Evolutionary conservation across 31 red algal genomes (phyloP), one percentile per base, ranked within the genome.

Genomic region (Porphyra umbilicalis): DNA sequence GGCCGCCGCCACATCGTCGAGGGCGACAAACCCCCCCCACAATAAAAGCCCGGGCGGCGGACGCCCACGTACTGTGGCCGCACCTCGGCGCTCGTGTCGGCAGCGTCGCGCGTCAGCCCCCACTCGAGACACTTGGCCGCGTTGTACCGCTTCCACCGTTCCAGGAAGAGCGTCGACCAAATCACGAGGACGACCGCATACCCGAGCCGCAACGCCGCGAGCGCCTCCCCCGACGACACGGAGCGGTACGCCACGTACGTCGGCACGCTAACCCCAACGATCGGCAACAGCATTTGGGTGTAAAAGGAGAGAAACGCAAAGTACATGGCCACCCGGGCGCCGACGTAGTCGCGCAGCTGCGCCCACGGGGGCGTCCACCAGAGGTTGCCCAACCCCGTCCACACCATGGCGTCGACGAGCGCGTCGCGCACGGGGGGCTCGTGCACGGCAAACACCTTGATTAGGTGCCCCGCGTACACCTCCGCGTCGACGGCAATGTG

Each of bases 281-380:
- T 77, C n/a, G 81, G 82, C 32, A 38, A 16, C 33, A 92, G 75
- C 85, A 88, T 88, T n/a, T 85, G 80, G 2, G 85, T 76, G 78
- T 84, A 92, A 77, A 92, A 92, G 30, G 80, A 36, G 30, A 88
- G 36, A 81, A 81, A 92, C 13, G 90, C 90, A 34, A 92, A 85
- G 39, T 92, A 92, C 8, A 92, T 75, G 35, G 90, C 82, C 29
- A 92, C 77, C 0, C 82, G 85, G 0, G 90, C 30, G 83, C 88
- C 88, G 57, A 90, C 77, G 79, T 87, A 86, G 25, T 88, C 39
- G 36, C 81, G 46, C 76, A 92, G 38, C 77, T 34, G 44, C 10
- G 44, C 25, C 16, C 79, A 74, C 38, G 85, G 79, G 37, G 79
- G 36, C 31, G 18, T 30, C 13, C 76, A 34, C 34, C 33, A 75